These are phyloP conservation scores for Saprolegnia diclina DNA, from an alignment of 352 stramenopile genomes.

Conservation along the genomic window DNA sequence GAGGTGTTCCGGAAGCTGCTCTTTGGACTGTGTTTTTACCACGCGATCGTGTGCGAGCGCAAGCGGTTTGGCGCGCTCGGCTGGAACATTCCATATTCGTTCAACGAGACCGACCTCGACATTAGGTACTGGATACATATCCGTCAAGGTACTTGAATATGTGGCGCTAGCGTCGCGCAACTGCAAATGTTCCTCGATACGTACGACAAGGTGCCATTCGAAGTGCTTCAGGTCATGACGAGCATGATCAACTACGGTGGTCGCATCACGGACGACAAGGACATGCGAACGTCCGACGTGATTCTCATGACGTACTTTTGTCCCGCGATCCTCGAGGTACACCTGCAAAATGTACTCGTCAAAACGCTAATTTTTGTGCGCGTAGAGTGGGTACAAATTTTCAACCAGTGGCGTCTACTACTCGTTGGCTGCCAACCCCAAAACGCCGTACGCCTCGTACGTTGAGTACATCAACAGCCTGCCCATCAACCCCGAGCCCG, in stretches of 20 bases:
- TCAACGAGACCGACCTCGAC: constrained; percentile 95
- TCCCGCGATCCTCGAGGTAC: constrained; percentile 63
- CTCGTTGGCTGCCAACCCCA: constrained; percentile 51
- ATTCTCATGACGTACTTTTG: constrained; percentile 89
- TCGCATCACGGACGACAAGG: constrained; percentile 87
- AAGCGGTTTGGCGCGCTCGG: constrained; percentile 92
- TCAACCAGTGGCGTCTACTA: constrained; percentile 66
- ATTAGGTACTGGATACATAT: constrained; percentile 40
- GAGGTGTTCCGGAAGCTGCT: constrained; percentile 91
- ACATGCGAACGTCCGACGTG: constrained; percentile 87
- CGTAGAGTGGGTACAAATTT: constrained; percentile 50
- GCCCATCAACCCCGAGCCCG: constrained; percentile 84
- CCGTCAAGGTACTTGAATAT: not conserved
- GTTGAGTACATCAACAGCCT: constrained; percentile 91
- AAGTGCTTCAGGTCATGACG: constrained; percentile 90
- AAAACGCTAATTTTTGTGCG: not conserved
- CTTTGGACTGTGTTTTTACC: constrained; percentile 90
- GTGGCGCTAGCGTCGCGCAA: constrained; percentile 39
- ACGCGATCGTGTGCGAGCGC: constrained; percentile 90
- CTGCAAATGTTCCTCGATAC: constrained; percentile 88
- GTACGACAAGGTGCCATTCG: constrained; percentile 77
- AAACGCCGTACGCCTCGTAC: constrained; percentile 77
- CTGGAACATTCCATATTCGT: constrained; percentile 97
- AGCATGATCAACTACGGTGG: constrained; percentile 94
- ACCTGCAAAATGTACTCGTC: constrained; percentile 4